Evolutionary conservation across 192 early-diverging fungal species (phyloP).

Genomic region (Rhizophagus clarus): DNA sequence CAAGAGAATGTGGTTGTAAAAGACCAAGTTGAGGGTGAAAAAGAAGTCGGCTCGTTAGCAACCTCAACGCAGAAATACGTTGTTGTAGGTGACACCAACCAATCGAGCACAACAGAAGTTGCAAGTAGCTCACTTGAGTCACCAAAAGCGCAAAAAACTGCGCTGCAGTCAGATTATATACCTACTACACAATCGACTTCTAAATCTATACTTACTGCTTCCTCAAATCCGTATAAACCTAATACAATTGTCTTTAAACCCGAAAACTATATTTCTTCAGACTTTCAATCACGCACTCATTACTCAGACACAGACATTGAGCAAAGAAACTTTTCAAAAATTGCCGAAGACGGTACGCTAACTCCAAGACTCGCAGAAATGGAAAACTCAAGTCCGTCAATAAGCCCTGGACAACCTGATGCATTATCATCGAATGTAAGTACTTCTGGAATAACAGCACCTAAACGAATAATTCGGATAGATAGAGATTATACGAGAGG

Average conservation of each 20-base stretch:
- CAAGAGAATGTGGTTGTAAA: background rate
- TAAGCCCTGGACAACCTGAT: background rate
- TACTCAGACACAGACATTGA: background rate
- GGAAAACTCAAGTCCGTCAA: background rate
- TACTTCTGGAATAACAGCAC: background rate
- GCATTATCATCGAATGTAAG: constrained; percentile 17
- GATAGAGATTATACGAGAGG: constrained; percentile 30
- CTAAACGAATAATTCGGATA: constrained; percentile 28
- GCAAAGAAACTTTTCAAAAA: background rate
- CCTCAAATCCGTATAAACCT: constrained; percentile 1
- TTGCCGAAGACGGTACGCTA: constrained; percentile 14
- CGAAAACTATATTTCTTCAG: background rate
- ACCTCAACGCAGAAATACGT: constrained; percentile 1
- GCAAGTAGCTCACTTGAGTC: background rate
- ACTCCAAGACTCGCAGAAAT: background rate
- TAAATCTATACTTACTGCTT: background rate
- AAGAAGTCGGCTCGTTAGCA: background rate
- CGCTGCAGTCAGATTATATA: background rate
- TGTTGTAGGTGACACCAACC: constrained; percentile 14
- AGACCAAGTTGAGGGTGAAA: background rate
- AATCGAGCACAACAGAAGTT: background rate
- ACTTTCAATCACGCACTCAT: constrained; percentile 4
- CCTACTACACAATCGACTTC: background rate
- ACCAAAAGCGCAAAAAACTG: background rate
- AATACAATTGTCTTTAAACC: background rate